A percentile compares a stretch with the other conserved stretches of the same genome.
Conservation (phyloP, 2,329 filamentous ascomycete species). For the Sarocladium strictum region DNA sequence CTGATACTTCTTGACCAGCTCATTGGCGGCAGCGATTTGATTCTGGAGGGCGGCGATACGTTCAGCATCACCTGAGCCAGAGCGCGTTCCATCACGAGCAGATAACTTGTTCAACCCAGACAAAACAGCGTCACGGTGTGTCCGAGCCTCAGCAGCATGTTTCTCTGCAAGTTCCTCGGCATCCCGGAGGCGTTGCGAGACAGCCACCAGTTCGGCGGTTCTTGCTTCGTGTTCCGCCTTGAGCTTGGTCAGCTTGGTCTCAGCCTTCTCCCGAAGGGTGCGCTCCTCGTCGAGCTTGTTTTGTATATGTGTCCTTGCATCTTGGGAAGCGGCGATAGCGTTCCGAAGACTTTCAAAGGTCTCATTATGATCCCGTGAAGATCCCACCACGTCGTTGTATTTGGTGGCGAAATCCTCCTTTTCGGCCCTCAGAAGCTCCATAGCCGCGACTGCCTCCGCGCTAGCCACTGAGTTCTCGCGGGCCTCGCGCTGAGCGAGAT, state of each 20-base stretch:
- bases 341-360: slow-evolving; percentile 70
- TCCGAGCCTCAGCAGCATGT: slow-evolving; percentile 79
- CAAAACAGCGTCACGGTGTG: slow-evolving; percentile 77
- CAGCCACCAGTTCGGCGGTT: slow-evolving; percentile 68
- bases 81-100: slow-evolving; percentile 42
- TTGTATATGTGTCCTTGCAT: slow-evolving; percentile 72
- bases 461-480: slow-evolving; percentile 76
- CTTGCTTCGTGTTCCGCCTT: slow-evolving; percentile 78
- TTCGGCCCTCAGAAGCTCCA: slow-evolving; percentile 76
- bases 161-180: slow-evolving; percentile 84
- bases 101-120: slow-evolving; percentile 73
- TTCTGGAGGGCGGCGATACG: slow-evolving; percentile 69
- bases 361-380: slow-evolving; percentile 61
- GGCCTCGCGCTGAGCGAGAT: slow-evolving; percentile 69
- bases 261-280: slow-evolving; percentile 64
- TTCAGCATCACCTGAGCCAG: slow-evolving; percentile 49
- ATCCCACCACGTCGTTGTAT: slow-evolving; percentile 61
- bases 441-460: slow-evolving; percentile 67
- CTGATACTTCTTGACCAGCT: slow-evolving; percentile 81
- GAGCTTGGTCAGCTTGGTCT: slow-evolving; percentile 69
- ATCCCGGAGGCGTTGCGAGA: slow-evolving; percentile 70
- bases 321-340: slow-evolving; percentile 72
- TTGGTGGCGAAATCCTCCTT: slow-evolving; percentile 70
- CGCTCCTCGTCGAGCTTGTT: slow-evolving; percentile 80
- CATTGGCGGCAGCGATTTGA: slow-evolving; percentile 73